Percentiles rank a stretch among this genome's conserved stretches.
These are phyloP conservation scores for Skeletonema tropicum DNA, from an alignment of 108 stramenopile species.

Conservation along the genomic window DNA sequence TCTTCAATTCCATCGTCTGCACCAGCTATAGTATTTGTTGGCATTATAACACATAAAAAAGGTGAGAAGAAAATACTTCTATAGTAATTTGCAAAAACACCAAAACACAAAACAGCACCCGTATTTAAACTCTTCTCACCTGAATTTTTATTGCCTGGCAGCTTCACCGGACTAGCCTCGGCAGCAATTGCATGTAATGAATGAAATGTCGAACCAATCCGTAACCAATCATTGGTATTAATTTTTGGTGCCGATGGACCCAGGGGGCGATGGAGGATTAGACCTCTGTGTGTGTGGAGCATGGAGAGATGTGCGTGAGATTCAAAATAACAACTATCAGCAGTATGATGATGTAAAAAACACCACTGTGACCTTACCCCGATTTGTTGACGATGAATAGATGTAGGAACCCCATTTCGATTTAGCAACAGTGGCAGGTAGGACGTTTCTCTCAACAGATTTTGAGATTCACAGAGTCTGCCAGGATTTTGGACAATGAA, in stretches of 20 bases:
- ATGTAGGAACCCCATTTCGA: constrained; percentile 74
- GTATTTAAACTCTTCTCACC: constrained; percentile 41
- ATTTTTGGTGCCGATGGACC: constrained; percentile 73
- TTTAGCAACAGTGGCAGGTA: background rate
- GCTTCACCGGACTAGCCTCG: constrained; percentile 74
- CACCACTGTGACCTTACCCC: background rate
- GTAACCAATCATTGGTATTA: constrained; percentile 88
- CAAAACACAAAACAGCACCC: no score
- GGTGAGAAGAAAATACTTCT: constrained; percentile 1
- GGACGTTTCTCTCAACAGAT: no score
- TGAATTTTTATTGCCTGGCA: constrained; percentile 69
- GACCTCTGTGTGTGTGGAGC: constrained; percentile 51
- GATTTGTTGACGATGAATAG: constrained; percentile 90
- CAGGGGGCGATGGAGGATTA: constrained; percentile 85
- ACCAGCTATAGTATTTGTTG: constrained; percentile 29
- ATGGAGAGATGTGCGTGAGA: background rate
- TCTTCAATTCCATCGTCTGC: constrained; percentile 89
- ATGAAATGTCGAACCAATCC: constrained; percentile 89
- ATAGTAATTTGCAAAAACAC: background rate
- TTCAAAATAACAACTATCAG: background rate
- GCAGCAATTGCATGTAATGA: constrained; percentile 87
- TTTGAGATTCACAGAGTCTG: no score
- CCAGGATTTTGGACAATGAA: no score
- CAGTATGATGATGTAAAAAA: background rate
- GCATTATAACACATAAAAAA: background rate